Conservation (phyloP, 768 basidiomycete genomes). For the Wakefieldia striispora region DNA sequence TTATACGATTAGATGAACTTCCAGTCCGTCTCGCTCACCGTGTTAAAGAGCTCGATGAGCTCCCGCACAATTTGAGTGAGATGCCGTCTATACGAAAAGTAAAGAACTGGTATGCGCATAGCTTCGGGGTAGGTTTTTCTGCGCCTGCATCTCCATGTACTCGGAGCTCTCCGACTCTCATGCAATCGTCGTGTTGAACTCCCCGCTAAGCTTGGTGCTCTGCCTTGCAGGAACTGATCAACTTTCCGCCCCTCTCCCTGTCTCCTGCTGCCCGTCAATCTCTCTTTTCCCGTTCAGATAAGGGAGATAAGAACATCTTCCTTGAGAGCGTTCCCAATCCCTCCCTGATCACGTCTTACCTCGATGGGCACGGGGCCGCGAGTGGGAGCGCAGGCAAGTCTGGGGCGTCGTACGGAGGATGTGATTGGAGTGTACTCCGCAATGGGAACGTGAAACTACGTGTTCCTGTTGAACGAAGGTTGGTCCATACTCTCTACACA, state of each 20-base stretch:
- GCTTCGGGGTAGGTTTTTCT: slow-evolving; percentile 74
- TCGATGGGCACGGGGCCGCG: slow-evolving; percentile 32
- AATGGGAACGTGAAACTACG: slow-evolving; percentile 64
- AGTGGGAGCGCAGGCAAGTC: slow-evolving; percentile 7
- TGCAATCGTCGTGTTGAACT: background rate
- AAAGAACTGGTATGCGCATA: slow-evolving; percentile 99
- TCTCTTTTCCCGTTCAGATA: slow-evolving; percentile 47
- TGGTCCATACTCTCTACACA: slow-evolving; percentile 9
- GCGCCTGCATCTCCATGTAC: background rate
- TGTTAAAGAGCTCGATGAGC: slow-evolving; percentile 91
- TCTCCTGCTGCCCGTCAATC: slow-evolving; percentile 68
- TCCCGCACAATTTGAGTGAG: slow-evolving; percentile 86
- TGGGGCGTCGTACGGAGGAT: slow-evolving; percentile 12
- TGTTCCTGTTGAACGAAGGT: slow-evolving; percentile 86
- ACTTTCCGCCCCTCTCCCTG: slow-evolving; percentile 75
- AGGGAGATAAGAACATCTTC: slow-evolving; percentile 37
- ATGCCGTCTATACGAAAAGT: slow-evolving; percentile 95
- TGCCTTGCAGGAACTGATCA: slow-evolving; percentile 74
- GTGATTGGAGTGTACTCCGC: slow-evolving; percentile 37
- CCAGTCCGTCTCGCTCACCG: slow-evolving; percentile 94
- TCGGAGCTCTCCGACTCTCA: background rate
- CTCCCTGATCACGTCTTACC: slow-evolving; percentile 42
- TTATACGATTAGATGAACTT: slow-evolving; percentile 65
- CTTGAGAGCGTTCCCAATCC: slow-evolving; percentile 84
- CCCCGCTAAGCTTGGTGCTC: background rate